A percentile compares a stretch with the other conserved stretches of the same genome.
phyloP scores from a whole-genome alignment of 1,284 basidiomycete species.

The Ceratobasidium sp. region DNA sequence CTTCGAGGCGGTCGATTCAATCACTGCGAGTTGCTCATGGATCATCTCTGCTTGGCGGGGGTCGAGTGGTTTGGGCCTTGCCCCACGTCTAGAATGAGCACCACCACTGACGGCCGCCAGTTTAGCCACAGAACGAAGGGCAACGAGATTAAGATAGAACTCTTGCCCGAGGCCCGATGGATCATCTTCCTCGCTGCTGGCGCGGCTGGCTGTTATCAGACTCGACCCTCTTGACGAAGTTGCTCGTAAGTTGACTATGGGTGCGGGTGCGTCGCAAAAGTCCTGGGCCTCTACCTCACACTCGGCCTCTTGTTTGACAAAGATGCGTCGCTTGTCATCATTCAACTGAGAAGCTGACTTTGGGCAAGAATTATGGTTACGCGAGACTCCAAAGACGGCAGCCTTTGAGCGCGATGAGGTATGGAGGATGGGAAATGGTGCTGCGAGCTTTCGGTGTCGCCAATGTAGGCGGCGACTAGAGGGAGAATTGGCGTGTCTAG shows the following conservation, averaged over 20 bases:
- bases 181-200: constrained; percentile 12
- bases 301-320: constrained; percentile 15
- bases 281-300: neutral
- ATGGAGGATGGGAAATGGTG: neutral
- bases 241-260: neutral
- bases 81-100: neutral
- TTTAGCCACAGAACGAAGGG: neutral
- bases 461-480: neutral
- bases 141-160: neutral
- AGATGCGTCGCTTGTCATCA: constrained; percentile 7
- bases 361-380: neutral
- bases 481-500: neutral
- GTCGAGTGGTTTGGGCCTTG: neutral
- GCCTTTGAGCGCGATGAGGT: neutral
- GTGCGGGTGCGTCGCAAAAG: neutral
- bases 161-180: neutral
- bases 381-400: neutral
- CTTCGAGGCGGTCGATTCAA: neutral
- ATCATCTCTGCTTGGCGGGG: neutral
- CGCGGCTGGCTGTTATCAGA: neutral
- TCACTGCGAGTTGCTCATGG: neutral
- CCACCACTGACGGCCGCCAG: neutral
- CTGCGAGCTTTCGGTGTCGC: constrained; percentile 3
- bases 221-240: neutral
- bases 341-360: neutral